phyloP scores from a whole-genome alignment of 306 rosid species.

The Amphicarpaea edgeworthii region DNA sequence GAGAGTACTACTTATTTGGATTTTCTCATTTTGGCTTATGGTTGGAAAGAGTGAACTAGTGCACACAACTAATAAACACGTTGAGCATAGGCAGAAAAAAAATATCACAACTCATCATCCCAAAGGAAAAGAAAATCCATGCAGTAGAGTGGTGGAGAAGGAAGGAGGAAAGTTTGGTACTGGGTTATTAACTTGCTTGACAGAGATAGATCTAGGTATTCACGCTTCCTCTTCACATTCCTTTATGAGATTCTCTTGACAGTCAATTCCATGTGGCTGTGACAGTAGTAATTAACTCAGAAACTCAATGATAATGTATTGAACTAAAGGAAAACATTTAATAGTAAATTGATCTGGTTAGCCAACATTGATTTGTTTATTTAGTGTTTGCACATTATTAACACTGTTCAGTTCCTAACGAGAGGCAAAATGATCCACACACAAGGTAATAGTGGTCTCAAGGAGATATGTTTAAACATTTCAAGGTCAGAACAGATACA shows the following conservation, averaged over 20 bases:
- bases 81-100: constrained; percentile 22
- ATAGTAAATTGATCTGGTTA: constrained; percentile 8
- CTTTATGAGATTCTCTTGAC: constrained; percentile 80
- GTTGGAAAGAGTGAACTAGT: constrained; percentile 13
- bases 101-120: neutral
- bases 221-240: constrained; percentile 99
- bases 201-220: constrained; percentile 78
- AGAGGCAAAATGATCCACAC: constrained; percentile 26
- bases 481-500: constrained; percentile 10
- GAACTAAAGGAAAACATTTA: constrained; percentile 26
- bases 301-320: constrained; percentile 35
- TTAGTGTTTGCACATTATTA: constrained; percentile 21
- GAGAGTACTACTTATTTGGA: neutral
- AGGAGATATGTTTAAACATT: constrained; percentile 30
- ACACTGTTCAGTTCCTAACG: constrained; percentile 30
- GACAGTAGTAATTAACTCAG: constrained; percentile 27
- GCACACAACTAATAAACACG: constrained; percentile 10
- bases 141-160: neutral
- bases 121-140: constrained; percentile 9
- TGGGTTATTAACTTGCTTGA: constrained; percentile 52
- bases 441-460: constrained; percentile 8
- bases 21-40: constrained; percentile 15
- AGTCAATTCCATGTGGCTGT: constrained; percentile 85
- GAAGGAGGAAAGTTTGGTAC: constrained; percentile 2
- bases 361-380: neutral